Conservation (phyloP, 2,329 filamentous ascomycete genomes). For the Akanthomyces muscarius region DNA sequence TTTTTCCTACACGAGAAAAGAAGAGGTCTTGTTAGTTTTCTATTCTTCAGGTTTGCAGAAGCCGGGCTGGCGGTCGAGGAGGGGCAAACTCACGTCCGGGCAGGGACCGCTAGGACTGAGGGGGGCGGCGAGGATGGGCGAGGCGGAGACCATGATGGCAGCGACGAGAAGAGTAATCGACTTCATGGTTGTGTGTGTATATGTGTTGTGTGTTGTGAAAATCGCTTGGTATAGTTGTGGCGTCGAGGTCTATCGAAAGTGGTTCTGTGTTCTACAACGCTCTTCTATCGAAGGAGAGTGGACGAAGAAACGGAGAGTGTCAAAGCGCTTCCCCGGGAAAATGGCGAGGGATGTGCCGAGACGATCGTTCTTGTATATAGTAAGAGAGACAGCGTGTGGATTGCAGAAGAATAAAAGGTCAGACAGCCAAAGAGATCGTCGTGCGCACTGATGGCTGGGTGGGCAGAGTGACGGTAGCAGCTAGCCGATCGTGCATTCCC, state of each 20-base stretch:
- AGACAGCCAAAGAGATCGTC: constrained; percentile 3
- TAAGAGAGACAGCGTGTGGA: background rate
- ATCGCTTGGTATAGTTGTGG: background rate
- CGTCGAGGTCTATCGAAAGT: background rate
- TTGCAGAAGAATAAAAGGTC: background rate
- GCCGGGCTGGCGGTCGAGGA: background rate
- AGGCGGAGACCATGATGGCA: constrained; percentile 10
- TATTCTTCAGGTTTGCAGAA: background rate
- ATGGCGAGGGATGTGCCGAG: background rate
- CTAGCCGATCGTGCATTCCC: constrained; percentile 12
- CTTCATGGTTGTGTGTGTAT: constrained; percentile 21
- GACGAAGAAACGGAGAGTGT: background rate
- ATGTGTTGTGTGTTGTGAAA: background rate
- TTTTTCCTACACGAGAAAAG: constrained; percentile 24
- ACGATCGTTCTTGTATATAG: background rate
- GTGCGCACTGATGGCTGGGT: constrained; percentile 8
- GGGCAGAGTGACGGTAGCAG: constrained; percentile 2
- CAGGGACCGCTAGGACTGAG: constrained; percentile 33
- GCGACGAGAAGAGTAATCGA: constrained; percentile 22
- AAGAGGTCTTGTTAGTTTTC: background rate
- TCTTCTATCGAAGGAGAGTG: background rate
- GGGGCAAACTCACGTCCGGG: constrained; percentile 27
- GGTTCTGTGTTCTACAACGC: background rate
- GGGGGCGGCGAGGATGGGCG: constrained; percentile 19
- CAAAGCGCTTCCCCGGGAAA: background rate